phyloP scores from a whole-genome alignment of 2,329 filamentous ascomycete species.

The Phialophora verrucosa region DNA sequence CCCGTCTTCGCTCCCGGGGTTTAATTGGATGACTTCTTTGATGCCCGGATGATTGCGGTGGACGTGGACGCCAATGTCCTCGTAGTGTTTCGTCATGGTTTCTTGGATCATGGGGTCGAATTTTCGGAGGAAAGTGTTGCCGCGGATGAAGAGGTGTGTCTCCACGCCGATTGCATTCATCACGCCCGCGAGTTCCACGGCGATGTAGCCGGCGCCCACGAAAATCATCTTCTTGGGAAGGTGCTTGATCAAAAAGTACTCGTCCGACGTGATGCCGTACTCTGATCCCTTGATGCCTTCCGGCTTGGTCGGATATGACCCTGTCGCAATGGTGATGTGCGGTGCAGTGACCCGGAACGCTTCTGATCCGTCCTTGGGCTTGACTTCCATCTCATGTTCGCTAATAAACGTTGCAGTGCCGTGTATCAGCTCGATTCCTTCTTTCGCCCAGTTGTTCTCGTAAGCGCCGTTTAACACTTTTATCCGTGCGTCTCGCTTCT shows the following conservation, averaged over 20 bases:
- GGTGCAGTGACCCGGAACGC: slow-evolving; percentile 50
- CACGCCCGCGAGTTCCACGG: slow-evolving; percentile 58
- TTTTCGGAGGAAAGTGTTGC: slow-evolving; percentile 55
- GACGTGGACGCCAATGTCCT: slow-evolving; percentile 55
- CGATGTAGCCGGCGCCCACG: slow-evolving; percentile 59
- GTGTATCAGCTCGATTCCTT: slow-evolving; percentile 58
- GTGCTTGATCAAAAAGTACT: slow-evolving; percentile 59
- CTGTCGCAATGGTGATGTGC: slow-evolving; percentile 57
- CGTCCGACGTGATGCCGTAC: slow-evolving; percentile 59
- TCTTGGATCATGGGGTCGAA: slow-evolving; percentile 61
- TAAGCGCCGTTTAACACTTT: slow-evolving; percentile 55
- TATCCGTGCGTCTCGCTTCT: slow-evolving; percentile 54
- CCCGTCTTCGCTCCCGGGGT: slow-evolving; percentile 42
- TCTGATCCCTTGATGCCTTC: slow-evolving; percentile 52
- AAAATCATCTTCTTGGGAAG: slow-evolving; percentile 57
- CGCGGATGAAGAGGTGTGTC: slow-evolving; percentile 58
- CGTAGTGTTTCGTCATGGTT: slow-evolving; percentile 59
- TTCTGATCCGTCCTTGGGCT: slow-evolving; percentile 49
- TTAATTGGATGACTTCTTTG: slow-evolving; percentile 54
- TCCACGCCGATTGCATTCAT: slow-evolving; percentile 57
- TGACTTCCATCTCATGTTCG: slow-evolving; percentile 53
- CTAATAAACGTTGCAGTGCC: slow-evolving; percentile 55
- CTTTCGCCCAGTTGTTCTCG: slow-evolving; percentile 57
- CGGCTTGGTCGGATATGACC: slow-evolving; percentile 54
- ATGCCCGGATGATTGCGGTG: slow-evolving; percentile 55